Evolutionary conservation across 768 basidiomycete species (phyloP).

Genomic region (Grammothele lineata): DNA sequence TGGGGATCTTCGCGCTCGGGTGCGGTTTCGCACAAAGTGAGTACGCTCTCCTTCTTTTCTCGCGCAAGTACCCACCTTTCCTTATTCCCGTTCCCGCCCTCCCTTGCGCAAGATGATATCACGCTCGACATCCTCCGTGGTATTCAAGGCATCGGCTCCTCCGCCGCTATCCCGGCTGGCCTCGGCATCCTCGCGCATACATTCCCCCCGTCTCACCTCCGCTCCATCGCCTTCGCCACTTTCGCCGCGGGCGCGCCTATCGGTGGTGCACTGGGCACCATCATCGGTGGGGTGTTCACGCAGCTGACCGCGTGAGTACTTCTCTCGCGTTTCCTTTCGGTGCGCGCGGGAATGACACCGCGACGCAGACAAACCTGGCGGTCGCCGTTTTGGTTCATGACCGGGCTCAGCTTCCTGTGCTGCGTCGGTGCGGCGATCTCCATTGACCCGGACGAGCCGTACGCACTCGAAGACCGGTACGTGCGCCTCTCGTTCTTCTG

Average conservation of each 20-base stretch:
- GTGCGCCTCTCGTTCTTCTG: neutral
- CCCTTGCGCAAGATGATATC: slow-evolving; percentile 41
- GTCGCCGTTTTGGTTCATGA: slow-evolving; percentile 54
- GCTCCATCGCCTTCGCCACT: slow-evolving; percentile 76
- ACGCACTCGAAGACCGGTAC: slow-evolving; percentile 23
- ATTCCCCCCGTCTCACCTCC: slow-evolving; percentile 63
- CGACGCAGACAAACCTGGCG: slow-evolving; percentile 53
- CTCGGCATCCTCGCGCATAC: slow-evolving; percentile 82
- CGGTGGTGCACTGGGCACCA: slow-evolving; percentile 67
- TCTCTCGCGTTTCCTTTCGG: too few species aligned
- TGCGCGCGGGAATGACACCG: neutral
- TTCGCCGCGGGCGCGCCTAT: slow-evolving; percentile 85
- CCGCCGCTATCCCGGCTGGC: slow-evolving; percentile 70
- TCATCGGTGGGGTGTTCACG: slow-evolving; percentile 67
- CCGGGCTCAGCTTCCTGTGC: slow-evolving; percentile 52
- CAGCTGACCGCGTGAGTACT: slow-evolving; percentile 39
- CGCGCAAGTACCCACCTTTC: neutral
- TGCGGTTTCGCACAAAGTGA: slow-evolving; percentile 60
- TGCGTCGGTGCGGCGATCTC: slow-evolving; percentile 49
- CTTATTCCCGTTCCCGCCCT: neutral
- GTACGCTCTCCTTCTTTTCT: neutral
- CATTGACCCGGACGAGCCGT: slow-evolving; percentile 53
- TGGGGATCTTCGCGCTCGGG: slow-evolving; percentile 55
- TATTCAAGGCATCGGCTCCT: slow-evolving; percentile 75
- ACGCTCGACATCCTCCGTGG: slow-evolving; percentile 70